Evolutionary conservation across 1,284 basidiomycete genomes (phyloP).

Genomic region (Cerrena zonata): DNA sequence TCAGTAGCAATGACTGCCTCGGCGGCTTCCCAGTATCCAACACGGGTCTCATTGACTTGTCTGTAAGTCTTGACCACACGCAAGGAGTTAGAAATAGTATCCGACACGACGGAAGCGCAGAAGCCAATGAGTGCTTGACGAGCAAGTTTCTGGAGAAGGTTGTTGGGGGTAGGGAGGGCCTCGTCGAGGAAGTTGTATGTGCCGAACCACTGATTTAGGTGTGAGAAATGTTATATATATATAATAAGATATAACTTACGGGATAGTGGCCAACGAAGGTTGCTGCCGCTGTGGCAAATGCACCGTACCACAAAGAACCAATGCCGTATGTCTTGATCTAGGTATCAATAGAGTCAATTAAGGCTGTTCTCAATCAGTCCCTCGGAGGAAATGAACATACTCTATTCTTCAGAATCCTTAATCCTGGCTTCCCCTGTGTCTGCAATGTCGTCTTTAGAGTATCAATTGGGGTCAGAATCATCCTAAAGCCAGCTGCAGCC

Average conservation of each 20-base stretch:
- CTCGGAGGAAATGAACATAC: slow-evolving; percentile 43
- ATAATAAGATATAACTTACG: slow-evolving; percentile 30
- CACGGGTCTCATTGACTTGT: slow-evolving; percentile 75
- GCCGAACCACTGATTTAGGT: slow-evolving; percentile 54
- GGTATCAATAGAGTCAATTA: background rate
- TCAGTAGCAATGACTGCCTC: slow-evolving; percentile 60
- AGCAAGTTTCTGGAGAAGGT: slow-evolving; percentile 50
- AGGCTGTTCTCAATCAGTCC: no score
- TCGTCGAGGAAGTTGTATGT: slow-evolving; percentile 79
- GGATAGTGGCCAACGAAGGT: slow-evolving; percentile 90
- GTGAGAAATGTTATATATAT: background rate
- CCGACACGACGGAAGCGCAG: slow-evolving; percentile 72
- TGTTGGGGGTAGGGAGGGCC: slow-evolving; percentile 54
- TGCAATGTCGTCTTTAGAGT: slow-evolving; percentile 90
- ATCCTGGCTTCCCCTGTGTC: slow-evolving; percentile 71
- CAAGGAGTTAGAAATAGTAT: slow-evolving; percentile 79
- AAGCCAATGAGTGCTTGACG: slow-evolving; percentile 87
- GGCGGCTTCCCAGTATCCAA: slow-evolving; percentile 71
- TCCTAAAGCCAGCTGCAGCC: slow-evolving; percentile 73
- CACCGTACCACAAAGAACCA: slow-evolving; percentile 79
- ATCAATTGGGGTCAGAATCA: slow-evolving; percentile 82
- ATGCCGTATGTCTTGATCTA: slow-evolving; percentile 74
- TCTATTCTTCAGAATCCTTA: slow-evolving; percentile 58
- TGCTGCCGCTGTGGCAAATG: slow-evolving; percentile 81
- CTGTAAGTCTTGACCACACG: slow-evolving; percentile 91